Evolutionary conservation across 768 basidiomycete species (phyloP), one percentile per base, ranked within the genome.

Genomic region (Lepiota brunneoincarnata): DNA sequence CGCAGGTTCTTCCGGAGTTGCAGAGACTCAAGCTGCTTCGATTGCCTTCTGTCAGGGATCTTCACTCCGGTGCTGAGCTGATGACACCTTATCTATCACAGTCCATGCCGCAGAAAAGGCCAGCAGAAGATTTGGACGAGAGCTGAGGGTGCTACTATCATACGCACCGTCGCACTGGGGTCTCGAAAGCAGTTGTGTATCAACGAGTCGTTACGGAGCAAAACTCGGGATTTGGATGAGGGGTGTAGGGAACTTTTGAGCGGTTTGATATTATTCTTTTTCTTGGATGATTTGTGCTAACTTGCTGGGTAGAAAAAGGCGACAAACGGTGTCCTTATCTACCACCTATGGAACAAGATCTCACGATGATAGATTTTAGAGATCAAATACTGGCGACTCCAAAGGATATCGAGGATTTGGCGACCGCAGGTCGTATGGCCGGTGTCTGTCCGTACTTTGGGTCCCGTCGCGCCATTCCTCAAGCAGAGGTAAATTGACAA

Each of bases 391-490:
- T 97, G 62, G 91, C 94, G 0, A 77, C 80, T 1, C 91, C 94
- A 0, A 92, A 91, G 65, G 96, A 97, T 59, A 97, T 99, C 4
- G 96, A 98, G 66, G 95, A 98, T 59, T 80, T 98, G 14, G 90
- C 91, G 6, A 67, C 67, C 6, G 72, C 84, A 1, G 97, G 97
- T 2, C 78, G 81, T 48, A 73, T 82, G 45, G 69, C 80, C 1
- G 74, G 84, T 42, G 85, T 82, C 7, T 99, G 96, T 66, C 92
- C 96, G 0, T 99, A 98, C 70, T 99, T 98, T 67, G 93, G 89
- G 2, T 89, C 93, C 6, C 75, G 97, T 39, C 75, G 80, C 50
- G 93, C 94, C 12, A 93, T 98, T 49, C 83, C 87, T 35, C 91
- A 93, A 65, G 93, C 96, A 28, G 89, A 98, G 78, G 92, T 93